Percentiles rank a stretch among this genome's conserved stretches.
Evolutionary conservation across 345 rosid species (phyloP).

Genomic region (Theobroma cacao): DNA sequence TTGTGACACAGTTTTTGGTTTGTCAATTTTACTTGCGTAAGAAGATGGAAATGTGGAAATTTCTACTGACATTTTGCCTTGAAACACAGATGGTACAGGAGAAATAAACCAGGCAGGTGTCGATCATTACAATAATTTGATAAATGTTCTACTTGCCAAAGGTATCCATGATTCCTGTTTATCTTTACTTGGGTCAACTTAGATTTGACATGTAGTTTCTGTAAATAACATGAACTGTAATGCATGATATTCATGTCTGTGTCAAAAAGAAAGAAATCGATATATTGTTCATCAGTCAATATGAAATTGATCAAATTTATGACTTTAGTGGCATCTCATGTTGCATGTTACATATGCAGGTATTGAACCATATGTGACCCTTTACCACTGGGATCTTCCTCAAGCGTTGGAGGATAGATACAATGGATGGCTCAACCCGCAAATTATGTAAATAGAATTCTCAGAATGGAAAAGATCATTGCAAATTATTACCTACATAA

Average conservation of each 20-base stretch:
- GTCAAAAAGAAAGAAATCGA: not conserved
- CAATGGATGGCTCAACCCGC: slow-evolving; percentile 77
- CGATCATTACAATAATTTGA: slow-evolving; percentile 83
- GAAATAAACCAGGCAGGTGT: slow-evolving; percentile 82
- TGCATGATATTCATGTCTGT: not conserved
- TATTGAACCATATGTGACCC: slow-evolving; percentile 81
- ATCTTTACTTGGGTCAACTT: not conserved
- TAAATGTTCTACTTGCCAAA: slow-evolving; percentile 71
- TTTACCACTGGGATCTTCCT: slow-evolving; percentile 99
- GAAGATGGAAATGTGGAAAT: not conserved
- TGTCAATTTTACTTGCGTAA: not conserved
- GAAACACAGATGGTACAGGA: slow-evolving; percentile 70
- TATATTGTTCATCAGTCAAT: not conserved
- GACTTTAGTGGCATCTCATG: too few species aligned
- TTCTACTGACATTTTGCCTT: not conserved
- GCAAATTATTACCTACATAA: not conserved
- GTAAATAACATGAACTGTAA: too few species aligned
- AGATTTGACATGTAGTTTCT: not conserved
- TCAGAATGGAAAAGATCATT: not conserved
- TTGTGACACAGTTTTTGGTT: not conserved
- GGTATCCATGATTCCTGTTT: slow-evolving; percentile 32
- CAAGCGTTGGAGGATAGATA: slow-evolving; percentile 76
- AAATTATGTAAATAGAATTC: slow-evolving; percentile 57
- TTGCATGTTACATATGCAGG: slow-evolving; percentile 40
- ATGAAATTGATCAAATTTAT: not conserved